Evolutionary conservation across 352 stramenopile species (phyloP), one percentile per base, ranked within the genome.

Genomic region (Pythium aristosporum): DNA sequence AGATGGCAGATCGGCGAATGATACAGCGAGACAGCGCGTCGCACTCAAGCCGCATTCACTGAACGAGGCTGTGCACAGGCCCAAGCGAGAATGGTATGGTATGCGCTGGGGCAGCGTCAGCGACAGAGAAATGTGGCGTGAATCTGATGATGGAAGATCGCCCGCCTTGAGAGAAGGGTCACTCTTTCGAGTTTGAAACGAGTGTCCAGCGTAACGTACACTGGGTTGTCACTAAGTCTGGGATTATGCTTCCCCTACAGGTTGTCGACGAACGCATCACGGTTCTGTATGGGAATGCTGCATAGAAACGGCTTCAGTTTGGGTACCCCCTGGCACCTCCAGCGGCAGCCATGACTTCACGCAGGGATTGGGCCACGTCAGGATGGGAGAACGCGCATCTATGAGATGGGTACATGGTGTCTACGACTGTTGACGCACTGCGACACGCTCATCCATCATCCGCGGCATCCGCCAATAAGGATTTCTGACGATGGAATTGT

Each of bases 301-400:
- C 58, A 65, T 44, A 65, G 20, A 65, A 37, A 59, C 37, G 49
- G 47, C 48, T 59, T 58, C 48, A 57, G 48, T 57, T 63, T 21
- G 43, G 9, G 11, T 25, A 18, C 18, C 25, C 5, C 25, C 25
- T 5, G 25, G 25, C 3, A 30, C 25, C 5, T 30, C 25, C 25
- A 5, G 25, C 25, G 25, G 25, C 3, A 30, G 3, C 25, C 25
- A 30, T 30, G 20, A 30, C 20, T n/a, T 34, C 41, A 21, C 23
- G n/a, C 37, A 12, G 4, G 47, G 23, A 37, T 53, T 18, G 47
- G 47, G 12, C 47, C 47, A 37, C 47, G 47, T 36, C 47, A 53
- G 23, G 47, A 53, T 53, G 25, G 48, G 48, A 23, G 28, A 18
- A 55, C 20, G 25, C 25, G 15, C 46, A 25, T 16, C 7, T 4